phyloP scores from a whole-genome alignment of 208 protist species.

The Trypanosoma melophagium region DNA sequence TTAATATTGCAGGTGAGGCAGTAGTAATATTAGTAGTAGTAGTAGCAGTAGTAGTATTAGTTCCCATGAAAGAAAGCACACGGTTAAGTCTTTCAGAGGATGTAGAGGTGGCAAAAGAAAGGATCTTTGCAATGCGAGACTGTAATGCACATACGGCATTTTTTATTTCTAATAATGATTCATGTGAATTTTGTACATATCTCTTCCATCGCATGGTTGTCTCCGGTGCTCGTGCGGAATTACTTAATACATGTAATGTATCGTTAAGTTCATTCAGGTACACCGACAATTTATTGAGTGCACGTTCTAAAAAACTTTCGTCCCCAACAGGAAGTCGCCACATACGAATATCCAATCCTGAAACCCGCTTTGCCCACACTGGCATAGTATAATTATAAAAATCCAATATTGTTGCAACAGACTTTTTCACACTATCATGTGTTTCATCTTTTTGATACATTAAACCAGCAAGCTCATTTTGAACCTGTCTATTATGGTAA shows the following conservation, averaged over 20 bases:
- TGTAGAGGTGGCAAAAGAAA: background rate
- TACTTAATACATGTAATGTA: background rate
- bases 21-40: no score
- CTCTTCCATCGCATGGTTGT: background rate
- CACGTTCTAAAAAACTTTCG: slow-evolving; percentile 20
- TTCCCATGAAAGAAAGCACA: background rate
- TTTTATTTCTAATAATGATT: background rate
- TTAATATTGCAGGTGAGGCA: background rate
- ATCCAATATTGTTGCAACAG: slow-evolving; percentile 3
- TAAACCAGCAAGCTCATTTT: background rate
- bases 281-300: background rate
- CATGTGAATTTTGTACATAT: slow-evolving; percentile 4
- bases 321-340: background rate
- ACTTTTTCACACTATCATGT: background rate
- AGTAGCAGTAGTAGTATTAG: background rate
- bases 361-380: slow-evolving; percentile 8
- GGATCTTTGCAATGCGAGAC: slow-evolving; percentile 1
- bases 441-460: background rate
- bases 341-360: background rate
- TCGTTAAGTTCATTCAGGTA: background rate
- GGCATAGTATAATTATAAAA: slow-evolving; percentile 12
- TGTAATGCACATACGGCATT: background rate
- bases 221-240: background rate
- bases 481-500: no score
- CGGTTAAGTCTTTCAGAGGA: background rate